phyloP scores from a whole-genome alignment of 2,329 filamentous ascomycete genomes.

The Pseudocercospora vitis region DNA sequence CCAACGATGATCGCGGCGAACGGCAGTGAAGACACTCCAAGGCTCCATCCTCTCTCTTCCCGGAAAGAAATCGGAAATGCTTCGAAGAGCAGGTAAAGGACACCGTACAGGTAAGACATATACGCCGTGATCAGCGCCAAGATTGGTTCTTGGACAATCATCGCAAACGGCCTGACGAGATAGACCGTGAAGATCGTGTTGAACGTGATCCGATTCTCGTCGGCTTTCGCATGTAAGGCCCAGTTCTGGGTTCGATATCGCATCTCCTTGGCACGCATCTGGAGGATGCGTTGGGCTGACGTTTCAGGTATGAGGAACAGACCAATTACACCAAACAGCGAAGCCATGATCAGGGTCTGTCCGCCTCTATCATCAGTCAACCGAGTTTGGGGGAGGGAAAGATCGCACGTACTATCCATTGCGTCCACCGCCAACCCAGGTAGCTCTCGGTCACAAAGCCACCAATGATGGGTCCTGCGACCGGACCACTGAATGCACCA shows the following conservation, averaged over 20 bases:
- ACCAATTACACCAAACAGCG: constrained; percentile 45
- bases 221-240: constrained; percentile 48
- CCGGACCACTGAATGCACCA: constrained; percentile 30
- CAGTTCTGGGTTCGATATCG: constrained; percentile 51
- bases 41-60: constrained; percentile 29
- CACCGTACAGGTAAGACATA: constrained; percentile 34
- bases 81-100: constrained; percentile 44
- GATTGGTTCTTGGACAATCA: constrained; percentile 34
- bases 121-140: constrained; percentile 35
- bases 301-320: constrained; percentile 54
- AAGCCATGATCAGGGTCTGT: constrained; percentile 42
- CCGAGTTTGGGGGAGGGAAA: too few species aligned
- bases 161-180: constrained; percentile 31
- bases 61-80: constrained; percentile 40
- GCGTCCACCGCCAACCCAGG: constrained; percentile 36
- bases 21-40: constrained; percentile 32
- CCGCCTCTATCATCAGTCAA: not conserved
- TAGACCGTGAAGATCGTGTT: constrained; percentile 31
- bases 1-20: constrained; percentile 33
- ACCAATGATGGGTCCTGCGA: constrained; percentile 29
- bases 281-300: constrained; percentile 51
- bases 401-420: constrained; percentile 21
- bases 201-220: constrained; percentile 44
- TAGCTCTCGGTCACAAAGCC: constrained; percentile 21
- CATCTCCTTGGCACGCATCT: constrained; percentile 50